These are phyloP conservation scores for Auricularia sp. DNA, from an alignment of 768 basidiomycete species.

Conservation along the genomic window DNA sequence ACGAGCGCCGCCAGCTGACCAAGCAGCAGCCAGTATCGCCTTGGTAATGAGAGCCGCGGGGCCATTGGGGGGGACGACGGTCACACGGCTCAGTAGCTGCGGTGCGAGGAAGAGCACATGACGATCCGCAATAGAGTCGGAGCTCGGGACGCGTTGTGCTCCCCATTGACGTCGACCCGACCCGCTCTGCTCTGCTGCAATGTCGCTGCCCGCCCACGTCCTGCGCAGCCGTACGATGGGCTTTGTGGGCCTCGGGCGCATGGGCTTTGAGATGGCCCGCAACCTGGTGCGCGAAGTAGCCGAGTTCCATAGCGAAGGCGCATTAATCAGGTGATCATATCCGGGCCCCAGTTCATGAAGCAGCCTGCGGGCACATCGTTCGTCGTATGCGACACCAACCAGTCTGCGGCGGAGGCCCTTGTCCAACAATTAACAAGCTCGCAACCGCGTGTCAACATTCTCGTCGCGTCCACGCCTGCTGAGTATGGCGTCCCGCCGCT, in stretches of 20 bases:
- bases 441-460: constrained; percentile 50
- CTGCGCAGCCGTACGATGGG: constrained; percentile 25
- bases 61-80: not conserved
- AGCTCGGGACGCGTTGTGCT: too few relatives aligned
- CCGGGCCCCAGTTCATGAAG: constrained; percentile 44
- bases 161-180: not conserved
- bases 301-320: not conserved
- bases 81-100: not conserved
- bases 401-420: constrained; percentile 49
- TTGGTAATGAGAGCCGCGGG: not conserved
- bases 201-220: constrained; percentile 1
- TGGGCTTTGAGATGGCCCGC: constrained; percentile 81
- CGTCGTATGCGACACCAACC: constrained; percentile 68
- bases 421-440: constrained; percentile 40
- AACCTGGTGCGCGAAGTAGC: constrained; percentile 36
- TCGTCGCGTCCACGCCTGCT: constrained; percentile 52
- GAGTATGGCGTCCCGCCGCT: constrained; percentile 42
- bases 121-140: too few relatives aligned
- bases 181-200: not conserved
- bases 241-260: constrained; percentile 80
- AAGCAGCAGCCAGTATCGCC: not conserved
- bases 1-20: not conserved
- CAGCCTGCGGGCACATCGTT: constrained; percentile 44
- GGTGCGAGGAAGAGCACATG: not conserved
- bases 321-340: not conserved